These are phyloP conservation scores for Leishmania lainsoni DNA, from an alignment of 208 protist genomes.

Conservation along the genomic window DNA sequence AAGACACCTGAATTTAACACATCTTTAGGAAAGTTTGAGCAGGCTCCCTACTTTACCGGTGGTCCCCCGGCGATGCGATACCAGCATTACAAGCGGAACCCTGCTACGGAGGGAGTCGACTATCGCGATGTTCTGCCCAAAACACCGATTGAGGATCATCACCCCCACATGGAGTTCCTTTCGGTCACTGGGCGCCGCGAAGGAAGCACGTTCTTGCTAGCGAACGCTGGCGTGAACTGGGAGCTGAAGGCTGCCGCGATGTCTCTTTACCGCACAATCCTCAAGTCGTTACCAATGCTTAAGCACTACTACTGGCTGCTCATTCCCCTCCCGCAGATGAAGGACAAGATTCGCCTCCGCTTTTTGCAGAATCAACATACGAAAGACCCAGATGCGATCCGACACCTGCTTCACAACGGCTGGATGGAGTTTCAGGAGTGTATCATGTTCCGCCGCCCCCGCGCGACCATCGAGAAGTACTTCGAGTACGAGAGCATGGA, in stretches of 20 bases:
- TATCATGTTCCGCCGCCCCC: conserved; percentile 73
- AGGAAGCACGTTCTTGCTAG: conserved; percentile 67
- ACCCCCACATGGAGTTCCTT: conserved; percentile 77
- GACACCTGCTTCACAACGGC: conserved; percentile 86
- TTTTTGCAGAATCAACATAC: conserved; percentile 90
- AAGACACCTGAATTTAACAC: conserved; percentile 80
- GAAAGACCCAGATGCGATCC: conserved; percentile 87
- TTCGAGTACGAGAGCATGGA: conserved; percentile 81
- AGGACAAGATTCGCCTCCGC: conserved; percentile 76
- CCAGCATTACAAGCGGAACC: conserved; percentile 73
- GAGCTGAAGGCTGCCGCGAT: conserved; percentile 70
- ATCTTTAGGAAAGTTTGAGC: conserved; percentile 82
- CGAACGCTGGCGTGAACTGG: conserved; percentile 72
- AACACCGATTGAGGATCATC: conserved; percentile 74
- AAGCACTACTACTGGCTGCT: conserved; percentile 91
- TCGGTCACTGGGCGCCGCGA: conserved; percentile 80
- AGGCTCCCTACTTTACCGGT: conserved; percentile 79
- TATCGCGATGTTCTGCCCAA: conserved; percentile 60
- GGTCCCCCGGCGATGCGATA: conserved; percentile 82
- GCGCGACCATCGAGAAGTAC: conserved; percentile 83
- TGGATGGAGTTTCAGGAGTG: conserved; percentile 91
- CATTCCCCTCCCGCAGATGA: conserved; percentile 82
- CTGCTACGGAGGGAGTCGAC: conserved; percentile 57
- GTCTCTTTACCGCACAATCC: conserved; percentile 81
- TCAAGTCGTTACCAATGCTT: conserved; percentile 83